phyloP scores from a whole-genome alignment of 352 stramenopile species.

The Elongisporangium anandrum region DNA sequence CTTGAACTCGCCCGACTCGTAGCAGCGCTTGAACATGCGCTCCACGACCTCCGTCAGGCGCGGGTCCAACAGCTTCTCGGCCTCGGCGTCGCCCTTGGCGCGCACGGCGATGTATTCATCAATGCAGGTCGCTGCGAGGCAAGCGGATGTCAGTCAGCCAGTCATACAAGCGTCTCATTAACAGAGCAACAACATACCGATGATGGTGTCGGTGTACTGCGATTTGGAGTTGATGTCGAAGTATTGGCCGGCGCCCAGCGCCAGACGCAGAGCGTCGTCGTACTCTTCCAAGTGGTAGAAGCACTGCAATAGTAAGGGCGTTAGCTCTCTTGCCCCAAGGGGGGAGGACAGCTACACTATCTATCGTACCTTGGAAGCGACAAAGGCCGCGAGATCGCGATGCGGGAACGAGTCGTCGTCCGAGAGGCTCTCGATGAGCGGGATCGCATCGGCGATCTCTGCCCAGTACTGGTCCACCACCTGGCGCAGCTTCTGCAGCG shows the following conservation, averaged over 20 bases:
- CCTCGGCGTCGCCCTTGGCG: slow-evolving; percentile 66
- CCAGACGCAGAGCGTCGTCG: slow-evolving; percentile 91
- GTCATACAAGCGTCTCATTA: too few relatives aligned
- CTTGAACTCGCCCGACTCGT: slow-evolving; percentile 90
- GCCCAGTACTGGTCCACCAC: slow-evolving; percentile 94
- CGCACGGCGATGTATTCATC: slow-evolving; percentile 95
- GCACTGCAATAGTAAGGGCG: slow-evolving; percentile 44
- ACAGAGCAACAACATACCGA: slow-evolving; percentile 40
- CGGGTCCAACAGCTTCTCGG: slow-evolving; percentile 78
- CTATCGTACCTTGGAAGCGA: slow-evolving; percentile 88
- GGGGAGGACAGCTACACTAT: not conserved
- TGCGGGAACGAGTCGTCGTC: slow-evolving; percentile 91
- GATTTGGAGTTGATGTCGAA: slow-evolving; percentile 92
- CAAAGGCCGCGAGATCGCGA: slow-evolving; percentile 86
- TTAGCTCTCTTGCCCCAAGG: not conserved
- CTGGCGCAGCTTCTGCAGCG: slow-evolving; percentile 88
- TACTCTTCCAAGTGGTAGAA: slow-evolving; percentile 99
- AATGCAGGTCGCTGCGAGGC: slow-evolving; percentile 88
- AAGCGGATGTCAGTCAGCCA: not conserved
- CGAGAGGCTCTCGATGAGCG: slow-evolving; percentile 91
- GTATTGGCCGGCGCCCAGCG: slow-evolving; percentile 93
- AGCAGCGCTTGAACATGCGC: slow-evolving; percentile 97
- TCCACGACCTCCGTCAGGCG: slow-evolving; percentile 95
- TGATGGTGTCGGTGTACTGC: slow-evolving; percentile 97
- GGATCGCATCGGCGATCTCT: slow-evolving; percentile 90